Conservation (phyloP, 441 rosid species). For the Erodium texanum region DNA sequence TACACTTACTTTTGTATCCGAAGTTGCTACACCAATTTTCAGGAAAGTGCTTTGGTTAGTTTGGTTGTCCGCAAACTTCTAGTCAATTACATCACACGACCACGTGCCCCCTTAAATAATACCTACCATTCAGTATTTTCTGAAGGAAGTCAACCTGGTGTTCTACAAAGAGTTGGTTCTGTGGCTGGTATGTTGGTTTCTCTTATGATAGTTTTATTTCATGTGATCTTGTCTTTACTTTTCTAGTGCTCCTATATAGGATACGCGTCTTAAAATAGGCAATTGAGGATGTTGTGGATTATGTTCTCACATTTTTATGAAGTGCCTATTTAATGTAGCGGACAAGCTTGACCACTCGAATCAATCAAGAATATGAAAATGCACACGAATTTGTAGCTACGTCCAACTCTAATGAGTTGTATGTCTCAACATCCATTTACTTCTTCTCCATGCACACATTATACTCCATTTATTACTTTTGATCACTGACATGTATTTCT, state of each 20-base stretch:
- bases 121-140: constrained; percentile 46
- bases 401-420: not conserved
- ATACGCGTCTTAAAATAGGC: not conserved
- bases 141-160: constrained; percentile 60
- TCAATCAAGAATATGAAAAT: not conserved
- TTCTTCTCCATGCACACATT: not conserved
- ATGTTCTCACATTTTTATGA: not conserved
- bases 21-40: constrained; percentile 22
- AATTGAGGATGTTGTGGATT: not conserved
- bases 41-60: constrained; percentile 71
- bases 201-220: constrained; percentile 9
- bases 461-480: not conserved
- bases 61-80: constrained; percentile 60
- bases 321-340: not conserved
- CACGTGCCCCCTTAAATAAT: constrained; percentile 35
- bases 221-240: constrained; percentile 9
- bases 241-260: constrained; percentile 1
- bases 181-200: constrained; percentile 65
- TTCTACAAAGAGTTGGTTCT: constrained; percentile 87
- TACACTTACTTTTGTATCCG: constrained; percentile 8
- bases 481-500: not conserved
- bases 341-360: not conserved
- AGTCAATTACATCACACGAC: constrained; percentile 60
- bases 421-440: not conserved
- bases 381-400: not conserved